These are phyloP conservation scores for Corylus avellana DNA, from an alignment of 306 rosid species.

Conservation along the genomic window DNA sequence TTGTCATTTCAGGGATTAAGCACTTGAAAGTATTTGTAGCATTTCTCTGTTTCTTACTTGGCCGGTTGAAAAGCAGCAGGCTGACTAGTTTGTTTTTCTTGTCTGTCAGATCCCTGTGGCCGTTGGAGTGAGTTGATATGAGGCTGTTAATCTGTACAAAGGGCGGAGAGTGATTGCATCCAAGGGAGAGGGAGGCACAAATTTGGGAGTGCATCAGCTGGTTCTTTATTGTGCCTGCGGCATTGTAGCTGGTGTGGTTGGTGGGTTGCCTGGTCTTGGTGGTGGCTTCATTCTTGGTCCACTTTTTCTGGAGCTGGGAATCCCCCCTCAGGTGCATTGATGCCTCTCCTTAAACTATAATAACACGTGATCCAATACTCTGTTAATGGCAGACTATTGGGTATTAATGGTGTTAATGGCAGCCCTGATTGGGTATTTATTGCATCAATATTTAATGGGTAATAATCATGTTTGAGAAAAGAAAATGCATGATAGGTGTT, in stretches of 20 bases:
- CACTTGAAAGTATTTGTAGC: no score
- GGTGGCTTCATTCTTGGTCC: slow-evolving; percentile 97
- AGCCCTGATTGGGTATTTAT: no score
- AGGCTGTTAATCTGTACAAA: slow-evolving; percentile 66
- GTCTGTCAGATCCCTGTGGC: slow-evolving; percentile 67
- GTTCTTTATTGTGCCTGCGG: slow-evolving; percentile 60
- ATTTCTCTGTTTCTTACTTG: no score
- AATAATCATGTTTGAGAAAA: no score
- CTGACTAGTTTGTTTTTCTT: neutral
- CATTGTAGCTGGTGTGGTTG: slow-evolving; percentile 74
- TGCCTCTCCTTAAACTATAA: neutral
- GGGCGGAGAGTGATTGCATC: slow-evolving; percentile 72
- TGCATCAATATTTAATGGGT: no score
- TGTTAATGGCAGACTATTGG: no score
- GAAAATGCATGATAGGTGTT: no score
- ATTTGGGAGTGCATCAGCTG: slow-evolving; percentile 51
- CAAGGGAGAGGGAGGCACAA: slow-evolving; percentile 46
- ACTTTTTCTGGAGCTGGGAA: slow-evolving; percentile 81
- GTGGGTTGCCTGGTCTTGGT: slow-evolving; percentile 91
- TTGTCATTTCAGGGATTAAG: rapidly evolving
- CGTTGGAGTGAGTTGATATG: slow-evolving; percentile 62
- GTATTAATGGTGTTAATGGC: no score
- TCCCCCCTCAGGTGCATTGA: slow-evolving; percentile 83
- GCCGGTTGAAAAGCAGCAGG: neutral
- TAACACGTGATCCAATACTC: neutral